Evolutionary conservation across 148 eudicot species (phyloP).

Genomic region (Fagopyrum homotropicum): DNA sequence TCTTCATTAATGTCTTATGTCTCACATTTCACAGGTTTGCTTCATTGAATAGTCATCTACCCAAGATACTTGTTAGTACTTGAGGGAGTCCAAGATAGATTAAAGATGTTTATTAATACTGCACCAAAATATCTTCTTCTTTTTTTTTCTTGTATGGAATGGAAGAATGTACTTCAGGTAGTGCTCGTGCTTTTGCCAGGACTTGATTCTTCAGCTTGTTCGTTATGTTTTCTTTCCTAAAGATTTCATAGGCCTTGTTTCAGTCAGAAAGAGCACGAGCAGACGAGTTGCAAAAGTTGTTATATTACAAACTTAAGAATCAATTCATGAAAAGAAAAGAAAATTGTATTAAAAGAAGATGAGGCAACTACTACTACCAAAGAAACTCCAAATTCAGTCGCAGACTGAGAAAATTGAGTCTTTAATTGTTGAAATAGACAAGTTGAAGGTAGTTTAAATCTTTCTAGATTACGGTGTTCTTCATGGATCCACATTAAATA

Average conservation of each 20-base stretch:
- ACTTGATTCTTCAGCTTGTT: neutral
- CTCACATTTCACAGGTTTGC: neutral
- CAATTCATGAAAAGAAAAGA: constrained; percentile 38
- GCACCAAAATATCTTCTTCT: too few species aligned
- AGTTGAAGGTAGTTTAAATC: constrained; percentile 50
- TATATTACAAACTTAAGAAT: constrained; percentile 23
- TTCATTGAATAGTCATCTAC: neutral
- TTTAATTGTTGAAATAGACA: constrained; percentile 58
- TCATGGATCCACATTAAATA: too few species aligned
- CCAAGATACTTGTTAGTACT: neutral
- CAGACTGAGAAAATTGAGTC: constrained; percentile 62
- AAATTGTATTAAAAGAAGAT: constrained; percentile 18
- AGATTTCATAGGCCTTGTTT: neutral
- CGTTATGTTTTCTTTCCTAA: neutral
- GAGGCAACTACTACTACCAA: constrained; percentile 45
- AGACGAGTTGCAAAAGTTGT: constrained; percentile 56
- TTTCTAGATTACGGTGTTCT: too few species aligned
- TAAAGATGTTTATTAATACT: neutral
- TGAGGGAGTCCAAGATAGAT: constrained; percentile 33
- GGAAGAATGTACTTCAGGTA: too few species aligned
- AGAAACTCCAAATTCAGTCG: constrained; percentile 58
- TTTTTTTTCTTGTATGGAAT: too few species aligned
- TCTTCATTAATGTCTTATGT: neutral
- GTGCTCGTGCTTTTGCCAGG: too few species aligned
- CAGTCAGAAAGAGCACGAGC: constrained; percentile 48